These are phyloP conservation scores for Ophiocordyceps australis DNA, from an alignment of 2,329 filamentous ascomycete species.

Conservation along the genomic window DNA sequence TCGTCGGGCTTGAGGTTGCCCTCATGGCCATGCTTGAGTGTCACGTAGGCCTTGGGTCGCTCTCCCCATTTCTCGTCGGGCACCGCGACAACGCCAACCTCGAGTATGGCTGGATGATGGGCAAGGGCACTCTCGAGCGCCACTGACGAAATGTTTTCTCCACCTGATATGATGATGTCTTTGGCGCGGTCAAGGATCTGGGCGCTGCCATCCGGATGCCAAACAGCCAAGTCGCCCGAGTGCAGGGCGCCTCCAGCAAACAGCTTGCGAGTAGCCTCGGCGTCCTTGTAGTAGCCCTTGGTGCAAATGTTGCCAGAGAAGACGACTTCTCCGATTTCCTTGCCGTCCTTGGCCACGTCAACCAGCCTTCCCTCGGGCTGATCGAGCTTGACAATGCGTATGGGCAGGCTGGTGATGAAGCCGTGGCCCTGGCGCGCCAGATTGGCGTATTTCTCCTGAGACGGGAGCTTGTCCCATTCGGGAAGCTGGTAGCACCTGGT, in stretches of 20 bases:
- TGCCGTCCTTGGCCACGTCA: conserved; percentile 28
- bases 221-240: conserved; percentile 83
- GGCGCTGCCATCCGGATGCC: conserved; percentile 77
- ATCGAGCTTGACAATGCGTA: conserved; percentile 66
- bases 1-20: too few species aligned
- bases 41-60: conserved; percentile 85
- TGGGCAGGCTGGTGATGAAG: conserved; percentile 66
- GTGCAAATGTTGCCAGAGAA: conserved; percentile 86
- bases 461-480: conserved; percentile 57
- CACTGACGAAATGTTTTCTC: conserved; percentile 92
- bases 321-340: conserved; percentile 43
- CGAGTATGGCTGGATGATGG: conserved; percentile 74
- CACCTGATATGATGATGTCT: conserved; percentile 95
- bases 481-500: conserved; percentile 86
- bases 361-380: conserved; percentile 38
- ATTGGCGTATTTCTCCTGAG: conserved; percentile 62
- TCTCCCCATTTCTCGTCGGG: conserved; percentile 88
- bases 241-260: conserved; percentile 78
- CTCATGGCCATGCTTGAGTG: conserved; percentile 47
- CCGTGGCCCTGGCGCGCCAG: conserved; percentile 95
- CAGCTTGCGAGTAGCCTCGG: conserved; percentile 67
- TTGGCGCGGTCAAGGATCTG: conserved; percentile 91
- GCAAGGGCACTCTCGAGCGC: conserved; percentile 81
- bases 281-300: conserved; percentile 82
- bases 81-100: conserved; percentile 80